Conservation (phyloP, 2,329 filamentous ascomycete genomes). For the Scedosporium dehoogii region DNA sequence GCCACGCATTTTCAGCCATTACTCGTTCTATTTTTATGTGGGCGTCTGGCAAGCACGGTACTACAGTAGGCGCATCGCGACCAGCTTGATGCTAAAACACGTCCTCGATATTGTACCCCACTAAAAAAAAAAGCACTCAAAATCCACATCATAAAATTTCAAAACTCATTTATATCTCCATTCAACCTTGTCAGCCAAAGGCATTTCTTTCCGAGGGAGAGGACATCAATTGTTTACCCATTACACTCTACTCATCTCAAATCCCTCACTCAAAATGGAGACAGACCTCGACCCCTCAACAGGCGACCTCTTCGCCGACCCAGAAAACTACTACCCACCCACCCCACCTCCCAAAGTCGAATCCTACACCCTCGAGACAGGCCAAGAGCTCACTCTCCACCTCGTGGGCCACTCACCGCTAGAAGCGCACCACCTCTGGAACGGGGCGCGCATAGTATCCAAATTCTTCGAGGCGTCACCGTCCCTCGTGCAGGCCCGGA, state of each 20-base stretch:
- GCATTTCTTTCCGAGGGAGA: neutral
- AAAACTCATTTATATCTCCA: neutral
- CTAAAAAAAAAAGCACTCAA: neutral
- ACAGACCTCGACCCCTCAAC: constrained; percentile 22
- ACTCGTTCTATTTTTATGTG: too few relatives aligned
- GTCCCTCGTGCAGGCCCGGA: constrained; percentile 51
- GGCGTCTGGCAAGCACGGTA: too few relatives aligned
- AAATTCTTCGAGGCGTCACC: constrained; percentile 65
- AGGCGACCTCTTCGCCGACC: constrained; percentile 64
- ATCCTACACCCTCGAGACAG: constrained; percentile 59
- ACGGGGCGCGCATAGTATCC: constrained; percentile 70
- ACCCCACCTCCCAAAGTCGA: constrained; percentile 67
- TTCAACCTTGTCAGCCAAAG: too few relatives aligned
- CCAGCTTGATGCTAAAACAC: too few relatives aligned
- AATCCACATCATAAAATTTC: neutral
- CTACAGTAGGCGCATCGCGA: too few relatives aligned
- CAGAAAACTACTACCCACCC: constrained; percentile 68
- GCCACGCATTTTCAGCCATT: too few relatives aligned
- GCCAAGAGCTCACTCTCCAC: constrained; percentile 56
- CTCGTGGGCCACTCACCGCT: constrained; percentile 82
- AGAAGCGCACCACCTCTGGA: constrained; percentile 89
- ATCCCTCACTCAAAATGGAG: constrained; percentile 16
- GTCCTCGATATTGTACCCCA: neutral
- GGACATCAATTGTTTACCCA: too few relatives aligned
- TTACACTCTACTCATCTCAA: neutral